These are phyloP conservation scores for Candida alai DNA, from an alignment of 805 yeast genomes.

Conservation along the genomic window DNA sequence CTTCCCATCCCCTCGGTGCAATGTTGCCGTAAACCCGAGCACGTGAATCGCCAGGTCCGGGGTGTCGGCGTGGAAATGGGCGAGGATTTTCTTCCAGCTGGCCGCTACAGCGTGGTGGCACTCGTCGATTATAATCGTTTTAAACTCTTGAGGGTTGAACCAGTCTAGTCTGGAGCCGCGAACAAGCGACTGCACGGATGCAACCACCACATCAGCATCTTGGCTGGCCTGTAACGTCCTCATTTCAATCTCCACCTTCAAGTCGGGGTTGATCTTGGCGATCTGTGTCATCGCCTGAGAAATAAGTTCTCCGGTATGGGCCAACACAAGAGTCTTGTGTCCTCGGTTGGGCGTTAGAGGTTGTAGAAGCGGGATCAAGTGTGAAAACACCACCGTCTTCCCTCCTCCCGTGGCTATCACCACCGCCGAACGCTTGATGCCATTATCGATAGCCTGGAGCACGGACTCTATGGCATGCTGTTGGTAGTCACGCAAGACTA, in stretches of 20 bases:
- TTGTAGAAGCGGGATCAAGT: conserved; percentile 44
- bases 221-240: conserved; percentile 43
- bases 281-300: conserved; percentile 61
- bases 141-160: conserved; percentile 58
- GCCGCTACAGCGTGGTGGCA: conserved; percentile 87
- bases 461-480: conserved; percentile 61
- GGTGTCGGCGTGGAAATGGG: conserved; percentile 51
- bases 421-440: conserved; percentile 64
- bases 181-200: conserved; percentile 66
- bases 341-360: conserved; percentile 27
- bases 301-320: conserved; percentile 78
- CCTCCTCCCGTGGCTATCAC: conserved; percentile 95
- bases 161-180: conserved; percentile 43
- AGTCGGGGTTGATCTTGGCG: conserved; percentile 42
- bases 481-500: conserved; percentile 55
- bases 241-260: conserved; percentile 67
- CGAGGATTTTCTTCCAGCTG: conserved; percentile 56
- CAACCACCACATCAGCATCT: conserved; percentile 64
- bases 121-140: conserved; percentile 80
- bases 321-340: conserved; percentile 55
- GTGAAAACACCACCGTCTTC: conserved; percentile 76
- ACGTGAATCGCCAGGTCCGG: conserved; percentile 47
- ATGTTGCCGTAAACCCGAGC: conserved; percentile 86
- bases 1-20: conserved; percentile 69
- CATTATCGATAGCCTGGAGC: conserved; percentile 41